Conservation (phyloP, 331 rosid species). For the Rosa hybrid region DNA sequence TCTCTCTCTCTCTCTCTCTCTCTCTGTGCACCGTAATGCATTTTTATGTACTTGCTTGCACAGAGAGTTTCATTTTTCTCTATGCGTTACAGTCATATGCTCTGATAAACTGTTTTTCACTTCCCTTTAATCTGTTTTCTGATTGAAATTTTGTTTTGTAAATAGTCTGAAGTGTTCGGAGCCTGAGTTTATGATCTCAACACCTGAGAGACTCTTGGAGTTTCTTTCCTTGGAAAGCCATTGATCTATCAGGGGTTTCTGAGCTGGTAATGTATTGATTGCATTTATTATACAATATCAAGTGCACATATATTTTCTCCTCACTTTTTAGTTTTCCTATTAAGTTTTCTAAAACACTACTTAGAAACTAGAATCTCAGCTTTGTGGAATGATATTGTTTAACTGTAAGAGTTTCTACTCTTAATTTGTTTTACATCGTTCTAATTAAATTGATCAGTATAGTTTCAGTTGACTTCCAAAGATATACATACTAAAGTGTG, state of each 20-base stretch:
- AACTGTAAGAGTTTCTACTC: too few relatives aligned
- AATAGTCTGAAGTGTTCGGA: conserved; percentile 80
- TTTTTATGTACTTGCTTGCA: not conserved
- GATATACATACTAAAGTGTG: not conserved
- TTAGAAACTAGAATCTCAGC: too few relatives aligned
- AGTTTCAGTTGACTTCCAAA: too few relatives aligned
- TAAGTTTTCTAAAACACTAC: not conserved
- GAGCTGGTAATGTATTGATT: conserved; percentile 60
- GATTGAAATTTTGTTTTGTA: conserved; percentile 27
- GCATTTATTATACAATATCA: not conserved
- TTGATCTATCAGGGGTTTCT: conserved; percentile 83
- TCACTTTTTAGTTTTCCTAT: not conserved
- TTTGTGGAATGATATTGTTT: too few relatives aligned
- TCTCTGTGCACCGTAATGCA: not conserved
- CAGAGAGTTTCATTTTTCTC: not conserved
- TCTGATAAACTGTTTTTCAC: not conserved
- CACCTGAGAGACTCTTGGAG: conserved; percentile 94
- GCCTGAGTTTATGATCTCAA: conserved; percentile 90
- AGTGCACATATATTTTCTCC: not conserved
- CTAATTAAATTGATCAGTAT: too few relatives aligned
- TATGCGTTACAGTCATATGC: not conserved
- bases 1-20: not conserved
- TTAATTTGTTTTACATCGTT: too few relatives aligned
- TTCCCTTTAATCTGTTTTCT: conserved; percentile 17
- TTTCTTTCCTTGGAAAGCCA: conserved; percentile 69